These are phyloP conservation scores for Trametes elegans DNA, from an alignment of 768 basidiomycete genomes.

Conservation along the genomic window DNA sequence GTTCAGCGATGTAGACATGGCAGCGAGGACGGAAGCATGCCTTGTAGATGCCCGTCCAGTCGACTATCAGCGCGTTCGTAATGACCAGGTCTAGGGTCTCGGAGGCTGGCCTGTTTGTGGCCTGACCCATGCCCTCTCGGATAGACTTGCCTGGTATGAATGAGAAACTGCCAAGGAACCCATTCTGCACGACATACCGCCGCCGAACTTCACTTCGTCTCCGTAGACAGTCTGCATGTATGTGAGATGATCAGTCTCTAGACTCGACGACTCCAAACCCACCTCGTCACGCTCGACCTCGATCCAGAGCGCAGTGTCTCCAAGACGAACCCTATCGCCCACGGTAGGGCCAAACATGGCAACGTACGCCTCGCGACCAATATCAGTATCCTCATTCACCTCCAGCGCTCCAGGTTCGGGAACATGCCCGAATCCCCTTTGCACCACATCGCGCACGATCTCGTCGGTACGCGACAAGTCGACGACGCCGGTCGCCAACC, in stretches of 20 bases:
- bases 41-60: conserved; percentile 96
- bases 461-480: conserved; percentile 43
- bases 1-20: not conserved
- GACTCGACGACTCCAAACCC: not conserved
- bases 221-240: conserved; percentile 74
- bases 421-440: conserved; percentile 67
- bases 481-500: conserved; percentile 57
- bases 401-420: conserved; percentile 62
- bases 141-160: conserved; percentile 84
- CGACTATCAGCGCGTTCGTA: conserved; percentile 91
- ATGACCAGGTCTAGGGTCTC: conserved; percentile 89
- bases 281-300: conserved; percentile 87
- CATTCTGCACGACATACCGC: conserved; percentile 48
- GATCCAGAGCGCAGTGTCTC: conserved; percentile 89
- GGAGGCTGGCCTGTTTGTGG: conserved; percentile 61
- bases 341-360: conserved; percentile 95
- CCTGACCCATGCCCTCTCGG: conserved; percentile 97
- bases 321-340: conserved; percentile 86
- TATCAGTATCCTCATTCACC: conserved; percentile 49
- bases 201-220: conserved; percentile 98
- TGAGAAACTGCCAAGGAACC: not conserved
- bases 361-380: conserved; percentile 74
- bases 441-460: conserved; percentile 47
- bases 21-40: conserved; percentile 39
- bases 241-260: not conserved